Evolutionary conservation across 495 filamentous ascomycete genomes (phyloP).

Genomic region (Elasticomyces elasticus): DNA sequence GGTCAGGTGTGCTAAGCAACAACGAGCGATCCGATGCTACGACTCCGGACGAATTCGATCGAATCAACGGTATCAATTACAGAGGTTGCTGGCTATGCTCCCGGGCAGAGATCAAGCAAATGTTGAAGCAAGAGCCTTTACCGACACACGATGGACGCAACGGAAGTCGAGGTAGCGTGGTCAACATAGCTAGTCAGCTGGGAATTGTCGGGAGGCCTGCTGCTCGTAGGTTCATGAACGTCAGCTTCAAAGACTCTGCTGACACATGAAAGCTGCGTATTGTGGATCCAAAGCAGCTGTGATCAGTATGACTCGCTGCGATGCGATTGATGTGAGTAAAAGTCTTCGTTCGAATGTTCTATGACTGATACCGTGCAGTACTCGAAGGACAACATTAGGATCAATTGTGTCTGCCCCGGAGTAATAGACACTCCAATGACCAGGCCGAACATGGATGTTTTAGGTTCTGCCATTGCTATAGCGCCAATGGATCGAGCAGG

Average conservation of each 20-base stretch:
- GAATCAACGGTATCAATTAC: constrained; percentile 44
- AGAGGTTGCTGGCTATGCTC: constrained; percentile 43
- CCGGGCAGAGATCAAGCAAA: constrained; percentile 38
- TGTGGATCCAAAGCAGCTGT: constrained; percentile 31
- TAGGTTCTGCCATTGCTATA: constrained; percentile 36
- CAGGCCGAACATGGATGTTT: constrained; percentile 30
- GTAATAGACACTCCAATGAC: constrained; percentile 41
- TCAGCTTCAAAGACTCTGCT: not conserved
- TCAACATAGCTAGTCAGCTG: constrained; percentile 48
- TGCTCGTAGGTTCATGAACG: constrained; percentile 31
- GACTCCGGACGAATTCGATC: constrained; percentile 36
- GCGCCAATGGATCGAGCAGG: constrained; percentile 46
- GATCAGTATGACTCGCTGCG: constrained; percentile 32
- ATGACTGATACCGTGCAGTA: constrained; percentile 21
- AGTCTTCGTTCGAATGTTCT: not conserved
- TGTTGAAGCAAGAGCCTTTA: constrained; percentile 41
- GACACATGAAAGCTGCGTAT: constrained; percentile 20
- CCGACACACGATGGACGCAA: constrained; percentile 27
- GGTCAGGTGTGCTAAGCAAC: constrained; percentile 30
- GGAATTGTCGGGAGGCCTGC: constrained; percentile 41
- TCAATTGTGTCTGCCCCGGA: constrained; percentile 47
- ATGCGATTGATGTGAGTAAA: constrained; percentile 37
- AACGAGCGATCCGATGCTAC: constrained; percentile 34
- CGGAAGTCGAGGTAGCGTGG: constrained; percentile 31
- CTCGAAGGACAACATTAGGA: constrained; percentile 38